Base-by-base conservation (phyloP, 2,329 filamentous ascomycete species). In the Claviceps humidiphila region DNA sequence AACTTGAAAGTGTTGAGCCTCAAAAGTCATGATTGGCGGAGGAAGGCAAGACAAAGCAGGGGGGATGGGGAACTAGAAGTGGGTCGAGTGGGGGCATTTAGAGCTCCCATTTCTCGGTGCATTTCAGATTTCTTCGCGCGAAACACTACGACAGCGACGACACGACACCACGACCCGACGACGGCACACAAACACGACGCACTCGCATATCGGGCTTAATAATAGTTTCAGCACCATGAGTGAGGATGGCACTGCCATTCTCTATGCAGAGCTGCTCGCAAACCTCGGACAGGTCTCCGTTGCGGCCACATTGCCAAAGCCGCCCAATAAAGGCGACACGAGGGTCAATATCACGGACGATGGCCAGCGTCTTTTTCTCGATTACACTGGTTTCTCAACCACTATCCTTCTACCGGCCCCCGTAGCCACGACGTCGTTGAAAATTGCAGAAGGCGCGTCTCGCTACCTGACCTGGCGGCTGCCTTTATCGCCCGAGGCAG, bases 261-360 rank as follows among this genome's bases (percentile, higher is more conserved):
- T 85, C 22, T 84, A 85, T 61, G 81, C 81, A 5, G 82, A 86
- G 66, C 71, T 84, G 1, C 73, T 85, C 2, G 69, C 75, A 30
- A 83, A 84, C 54, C 82, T 86, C 57, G 73, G 76, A 43, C 80
- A 84, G 61, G 71, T 85, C 41, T 82, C 81, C 4, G 66, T 84
- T 22, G 75, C 73, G 49, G 77, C 73, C 6, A 71, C 73, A 3
- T 66, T 84, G 1, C 66, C 71, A 2, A 70, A 72, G 13, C 65
- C 70, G 4, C 64, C 64, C 46, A 68, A 30, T 8, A 30, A 71
- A 50, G 53, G 65, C 24, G 66, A 66, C n/a, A 79, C 74, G 20
- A 61, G 59, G 46, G 71, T 70, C 26, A 65, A 65, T 14, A 57
- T 82, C 42, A 67, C 72, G 13, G 60, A 69, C 39, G 67, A 75